phyloP scores from a whole-genome alignment of 768 basidiomycete genomes.

The Strobilomyces dryophilus region DNA sequence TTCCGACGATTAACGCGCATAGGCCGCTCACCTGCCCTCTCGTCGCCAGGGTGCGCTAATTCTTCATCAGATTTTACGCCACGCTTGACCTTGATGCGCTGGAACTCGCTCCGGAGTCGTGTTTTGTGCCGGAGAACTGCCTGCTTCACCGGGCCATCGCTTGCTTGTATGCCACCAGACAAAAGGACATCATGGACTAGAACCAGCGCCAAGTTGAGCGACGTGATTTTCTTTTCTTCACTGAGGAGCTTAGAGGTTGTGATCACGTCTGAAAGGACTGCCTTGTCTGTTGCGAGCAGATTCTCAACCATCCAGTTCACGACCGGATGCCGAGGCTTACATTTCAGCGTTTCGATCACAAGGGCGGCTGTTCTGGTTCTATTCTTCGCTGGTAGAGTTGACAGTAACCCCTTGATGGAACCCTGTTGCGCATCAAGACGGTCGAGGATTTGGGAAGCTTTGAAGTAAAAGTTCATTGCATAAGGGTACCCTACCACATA shows the following conservation, averaged over 20 bases:
- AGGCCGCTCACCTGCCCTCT: slow-evolving; percentile 52
- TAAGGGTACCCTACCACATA: slow-evolving; percentile 24
- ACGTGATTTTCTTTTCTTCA: slow-evolving; percentile 73
- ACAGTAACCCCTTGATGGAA: slow-evolving; percentile 85
- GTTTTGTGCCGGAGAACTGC: slow-evolving; percentile 88
- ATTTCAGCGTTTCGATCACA: slow-evolving; percentile 94
- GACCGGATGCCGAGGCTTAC: slow-evolving; percentile 43
- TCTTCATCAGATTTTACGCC: slow-evolving; percentile 63
- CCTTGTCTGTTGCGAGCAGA: slow-evolving; percentile 54
- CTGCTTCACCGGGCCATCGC: slow-evolving; percentile 87
- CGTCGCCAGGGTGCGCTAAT: slow-evolving; percentile 57
- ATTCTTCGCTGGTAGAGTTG: slow-evolving; percentile 66
- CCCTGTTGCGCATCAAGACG: slow-evolving; percentile 85
- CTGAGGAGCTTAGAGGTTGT: slow-evolving; percentile 60
- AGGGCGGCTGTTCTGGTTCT: slow-evolving; percentile 79
- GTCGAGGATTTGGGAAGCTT: slow-evolving; percentile 79
- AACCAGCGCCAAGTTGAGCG: slow-evolving; percentile 72
- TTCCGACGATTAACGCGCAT: not conserved
- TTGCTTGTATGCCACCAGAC: slow-evolving; percentile 80
- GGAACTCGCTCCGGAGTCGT: slow-evolving; percentile 80
- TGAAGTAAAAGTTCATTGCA: slow-evolving; percentile 94
- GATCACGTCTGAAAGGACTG: slow-evolving; percentile 69
- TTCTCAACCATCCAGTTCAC: slow-evolving; percentile 6
- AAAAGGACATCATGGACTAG: slow-evolving; percentile 90
- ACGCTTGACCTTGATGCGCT: slow-evolving; percentile 74